phyloP scores from a whole-genome alignment of 2,329 filamentous ascomycete genomes.

The Allantophomopsis lycopodina region DNA sequence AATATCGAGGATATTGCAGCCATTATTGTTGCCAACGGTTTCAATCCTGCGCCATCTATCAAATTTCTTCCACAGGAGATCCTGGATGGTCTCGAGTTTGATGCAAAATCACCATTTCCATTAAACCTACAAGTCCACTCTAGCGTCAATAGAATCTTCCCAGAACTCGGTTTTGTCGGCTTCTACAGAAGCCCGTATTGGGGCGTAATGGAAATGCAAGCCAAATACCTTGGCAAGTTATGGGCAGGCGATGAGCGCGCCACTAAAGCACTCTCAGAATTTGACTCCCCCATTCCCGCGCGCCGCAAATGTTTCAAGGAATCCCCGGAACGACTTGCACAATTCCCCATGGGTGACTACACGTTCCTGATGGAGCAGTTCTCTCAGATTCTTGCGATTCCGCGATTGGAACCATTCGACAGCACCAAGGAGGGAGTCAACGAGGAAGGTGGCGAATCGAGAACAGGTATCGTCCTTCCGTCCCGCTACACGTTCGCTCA shows the following conservation, averaged over 20 bases:
- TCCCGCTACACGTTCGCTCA: constrained; percentile 29
- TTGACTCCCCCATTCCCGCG: constrained; percentile 19
- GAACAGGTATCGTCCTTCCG: constrained; percentile 24
- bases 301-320: constrained; percentile 15
- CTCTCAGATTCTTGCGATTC: constrained; percentile 39
- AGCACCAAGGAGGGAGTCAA: constrained; percentile 14
- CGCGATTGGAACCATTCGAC: constrained; percentile 21
- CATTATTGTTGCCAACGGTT: constrained; percentile 65
- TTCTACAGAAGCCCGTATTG: constrained; percentile 79
- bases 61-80: constrained; percentile 47
- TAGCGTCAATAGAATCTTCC: constrained; percentile 43
- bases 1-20: constrained; percentile 43
- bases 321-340: constrained; percentile 32
- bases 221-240: constrained; percentile 47
- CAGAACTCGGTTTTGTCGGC: constrained; percentile 63
- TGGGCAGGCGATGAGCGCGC: constrained; percentile 38
- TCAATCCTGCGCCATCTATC: constrained; percentile 48
- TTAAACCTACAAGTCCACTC: constrained; percentile 55
- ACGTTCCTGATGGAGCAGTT: constrained; percentile 63
- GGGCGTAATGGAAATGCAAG: constrained; percentile 81
- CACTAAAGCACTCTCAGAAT: constrained; percentile 32
- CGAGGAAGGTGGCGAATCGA: constrained; percentile 11
- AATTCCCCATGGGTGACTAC: constrained; percentile 80
- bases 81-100: constrained; percentile 41
- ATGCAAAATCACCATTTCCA: constrained; percentile 33